Evolutionary conservation across 331 rosid species (phyloP), one percentile per base, ranked within the genome.

Genomic region (Pyracantha coccinea): DNA sequence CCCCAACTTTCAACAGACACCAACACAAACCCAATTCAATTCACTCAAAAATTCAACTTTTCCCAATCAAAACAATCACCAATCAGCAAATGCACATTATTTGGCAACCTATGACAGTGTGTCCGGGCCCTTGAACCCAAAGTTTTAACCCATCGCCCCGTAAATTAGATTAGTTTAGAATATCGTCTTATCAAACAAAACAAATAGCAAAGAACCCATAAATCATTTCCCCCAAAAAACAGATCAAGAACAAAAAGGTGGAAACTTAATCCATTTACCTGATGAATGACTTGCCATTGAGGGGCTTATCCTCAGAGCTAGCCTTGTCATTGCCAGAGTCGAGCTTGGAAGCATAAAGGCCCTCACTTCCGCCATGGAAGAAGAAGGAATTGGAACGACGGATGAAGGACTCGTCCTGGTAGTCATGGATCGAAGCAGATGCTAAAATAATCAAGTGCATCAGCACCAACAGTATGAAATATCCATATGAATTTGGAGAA

Each of bases 341-440:
- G 31, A 62, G 73, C 63, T 71, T 85, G 66, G 97, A 89, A 64
- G 96, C 93, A 25, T 88, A 83, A 25, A 92, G 91, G 24, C 96
- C 93, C 78, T 92, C 97, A 78, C 93, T 92, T 8, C 96, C 93
- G 38, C 93, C 97, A 83, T 89, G 93, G 87, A 92, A 86, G 88
- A 92, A 92, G 85, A 92, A 86, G 15, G 97, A 89, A 86, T 92
- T 92, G 52, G 96, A 80, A 5, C 96, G 90, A 66, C 80, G 93
- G 69, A 83, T 87, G 66, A 91, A 91, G 41, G 88, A 65, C 31
- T 89, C 90, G 68, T 83, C 80, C 64, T 78, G 86, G 82, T 91
- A 91, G 17, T 89, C 91, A 66, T 91, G 96, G 80, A 91, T 89
- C 78, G 97, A 91, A 85, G 97, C 91, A 21, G 10, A 64, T 75